These are phyloP conservation scores for Aspergillus calidoustus DNA, from an alignment of 2,329 filamentous ascomycete species.

Conservation along the genomic window DNA sequence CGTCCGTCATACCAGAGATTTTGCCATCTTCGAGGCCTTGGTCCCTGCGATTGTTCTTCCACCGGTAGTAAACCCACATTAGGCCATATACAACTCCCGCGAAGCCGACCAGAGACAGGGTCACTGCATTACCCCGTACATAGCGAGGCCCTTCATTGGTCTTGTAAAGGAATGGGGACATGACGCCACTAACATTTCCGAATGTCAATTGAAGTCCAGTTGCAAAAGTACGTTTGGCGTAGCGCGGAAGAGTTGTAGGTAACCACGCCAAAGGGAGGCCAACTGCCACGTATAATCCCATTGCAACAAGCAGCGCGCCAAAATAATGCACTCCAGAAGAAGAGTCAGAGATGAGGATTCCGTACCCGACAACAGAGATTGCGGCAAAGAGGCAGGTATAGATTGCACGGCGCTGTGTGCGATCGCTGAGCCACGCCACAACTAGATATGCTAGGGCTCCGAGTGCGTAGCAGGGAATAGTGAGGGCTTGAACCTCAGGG, in stretches of 20 bases:
- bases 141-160: constrained; percentile 60
- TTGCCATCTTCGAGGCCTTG: constrained; percentile 45
- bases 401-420: constrained; percentile 66
- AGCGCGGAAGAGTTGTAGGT: constrained; percentile 72
- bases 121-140: constrained; percentile 65
- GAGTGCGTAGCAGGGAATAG: constrained; percentile 76
- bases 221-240: constrained; percentile 75
- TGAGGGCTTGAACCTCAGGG: constrained; percentile 73
- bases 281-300: constrained; percentile 69
- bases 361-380: constrained; percentile 71
- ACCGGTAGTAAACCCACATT: constrained; percentile 59
- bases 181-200: constrained; percentile 73
- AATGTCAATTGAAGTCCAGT: constrained; percentile 72
- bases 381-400: constrained; percentile 66
- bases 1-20: constrained; percentile 45
- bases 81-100: constrained; percentile 58
- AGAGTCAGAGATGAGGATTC: constrained; percentile 65
- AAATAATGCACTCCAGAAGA: constrained; percentile 71
- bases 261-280: constrained; percentile 61
- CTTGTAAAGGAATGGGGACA: constrained; percentile 66
- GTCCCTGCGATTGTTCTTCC: constrained; percentile 52
- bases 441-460: constrained; percentile 72
- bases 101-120: constrained; percentile 62
- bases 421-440: constrained; percentile 70
- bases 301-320: constrained; percentile 75